Base-by-base conservation (phyloP, 352 stramenopile species). In the Globisporangium splendens region DNA sequence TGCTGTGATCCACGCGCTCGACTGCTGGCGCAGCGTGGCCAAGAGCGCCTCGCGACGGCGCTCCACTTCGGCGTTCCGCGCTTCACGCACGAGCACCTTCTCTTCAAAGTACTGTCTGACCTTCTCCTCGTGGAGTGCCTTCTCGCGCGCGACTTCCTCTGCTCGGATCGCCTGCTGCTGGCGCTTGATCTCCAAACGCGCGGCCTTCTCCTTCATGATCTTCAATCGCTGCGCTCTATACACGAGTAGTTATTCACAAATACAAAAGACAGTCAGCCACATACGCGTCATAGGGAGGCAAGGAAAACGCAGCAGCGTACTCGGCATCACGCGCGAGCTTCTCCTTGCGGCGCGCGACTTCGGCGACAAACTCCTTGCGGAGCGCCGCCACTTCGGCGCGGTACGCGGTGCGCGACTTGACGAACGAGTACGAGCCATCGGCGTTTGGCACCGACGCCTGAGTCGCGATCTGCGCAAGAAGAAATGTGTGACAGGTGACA, bases 131-230 rank as follows among this genome's bases (percentile, higher is more conserved):
- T 95, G 83, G 31, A 80, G 68, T 42, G 74, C 76, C 68, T 91
- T 91, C 71, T 95, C 85, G 31, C 73, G 75, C 57, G 77, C 83
- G 8, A 95, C 83, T 60, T 95, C 85, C 66, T 84, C 77, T 43
- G 85, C 85, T 46, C 85, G 83, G 48, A 93, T 88, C 21, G 72
- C 83, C 70, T 95, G 83, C 67, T 93, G 79, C 70, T 95, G 83
- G 22, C 81, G 83, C 76, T 95, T 95, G 63, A 92, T 88, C 62
- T 89, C 83, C 74, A 95, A 77, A 65, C 85, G 81, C 49, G 83
- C 81, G 11, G 85, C 83, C 76, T 95, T 95, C 54, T 84, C 83
- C 70, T 93, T 93, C 77, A 92, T 87, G 56, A 95, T 91, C 63
- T 83, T 90, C 63, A 80, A 62, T 46, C 83, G 81, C 62, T 95